Percentiles rank a stretch among this genome's conserved stretches.
Evolutionary conservation across 106 monocot species (phyloP).

Genomic region (Dioscorea dumetorum): DNA sequence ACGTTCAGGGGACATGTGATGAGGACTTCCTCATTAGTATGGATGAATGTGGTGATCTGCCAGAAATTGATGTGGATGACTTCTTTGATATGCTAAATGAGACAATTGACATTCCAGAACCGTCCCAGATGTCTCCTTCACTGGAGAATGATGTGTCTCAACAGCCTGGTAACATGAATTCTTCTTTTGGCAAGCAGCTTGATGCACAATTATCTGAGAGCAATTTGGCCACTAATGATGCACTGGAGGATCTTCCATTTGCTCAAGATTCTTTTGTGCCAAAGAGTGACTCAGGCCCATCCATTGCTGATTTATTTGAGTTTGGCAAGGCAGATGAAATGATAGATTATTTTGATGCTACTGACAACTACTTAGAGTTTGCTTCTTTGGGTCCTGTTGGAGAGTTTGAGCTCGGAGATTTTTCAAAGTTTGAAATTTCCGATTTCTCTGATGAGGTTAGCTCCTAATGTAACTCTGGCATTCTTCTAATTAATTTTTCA

Average conservation of each 20-base stretch:
- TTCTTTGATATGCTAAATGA: slow-evolving; percentile 20
- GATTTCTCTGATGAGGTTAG: slow-evolving; percentile 17
- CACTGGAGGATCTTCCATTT: slow-evolving; percentile 7
- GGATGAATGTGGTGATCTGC: slow-evolving; percentile 2
- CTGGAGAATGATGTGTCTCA: background rate
- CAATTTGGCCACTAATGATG: slow-evolving; percentile 21
- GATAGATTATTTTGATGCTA: slow-evolving; percentile 43
- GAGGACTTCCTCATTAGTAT: background rate
- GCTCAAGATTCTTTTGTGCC: slow-evolving; percentile 13
- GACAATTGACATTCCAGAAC: background rate
- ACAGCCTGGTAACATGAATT: background rate
- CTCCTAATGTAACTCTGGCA: background rate
- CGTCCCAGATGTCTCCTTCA: slow-evolving; percentile 5
- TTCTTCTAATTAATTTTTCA: background rate
- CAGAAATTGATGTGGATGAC: slow-evolving; percentile 7
- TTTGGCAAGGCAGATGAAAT: slow-evolving; percentile 29
- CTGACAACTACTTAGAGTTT: slow-evolving; percentile 32
- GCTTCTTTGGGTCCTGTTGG: slow-evolving; percentile 14
- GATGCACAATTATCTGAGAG: slow-evolving; percentile 4
- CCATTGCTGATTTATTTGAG: slow-evolving; percentile 12
- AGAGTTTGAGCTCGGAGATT: background rate
- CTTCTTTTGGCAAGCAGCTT: slow-evolving; percentile 10
- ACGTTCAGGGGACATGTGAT: background rate
- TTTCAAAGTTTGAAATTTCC: slow-evolving; percentile 1
- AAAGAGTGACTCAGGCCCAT: slow-evolving; percentile 10